Evolutionary conservation across 257 asterid genomes (phyloP), one percentile per base, ranked within the genome.

Genomic region (Ajuga chamaepitys): DNA sequence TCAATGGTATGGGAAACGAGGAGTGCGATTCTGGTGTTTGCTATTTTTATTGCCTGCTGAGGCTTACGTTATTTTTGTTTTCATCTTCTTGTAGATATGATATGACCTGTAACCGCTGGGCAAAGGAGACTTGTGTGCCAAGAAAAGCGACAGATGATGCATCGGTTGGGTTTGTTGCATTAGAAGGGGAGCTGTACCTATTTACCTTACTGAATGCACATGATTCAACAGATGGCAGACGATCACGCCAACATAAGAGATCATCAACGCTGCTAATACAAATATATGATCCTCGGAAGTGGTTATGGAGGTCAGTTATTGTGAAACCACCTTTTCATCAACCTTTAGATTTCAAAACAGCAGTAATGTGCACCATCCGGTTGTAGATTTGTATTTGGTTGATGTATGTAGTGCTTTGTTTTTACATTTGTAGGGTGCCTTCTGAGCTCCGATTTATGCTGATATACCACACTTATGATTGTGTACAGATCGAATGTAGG

Each of bases 131-230:
- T 16, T 79, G 76, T 52, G 68, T 89, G 41, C 97, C 98, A 0
- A 89, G 75, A 66, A 89, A 77, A 75, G 73, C 67, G 21, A 50
- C 80, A 1, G 81, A 81, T 66, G 82, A 84, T 37, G 55, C 84
- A 37, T 73, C 89, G 22, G 89, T 89, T 22, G 98, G 98, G 26
- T 89, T 89, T 68, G 85, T 82, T 62, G 86, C 88, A 0, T 59
- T 89, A 70, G 85, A 85, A 17, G 86, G 87, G 65, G 91, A 92
- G 78, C 85, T 92, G 55, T 83, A 89, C 76, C 72, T 92, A 38
- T 69, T 89, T 22, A 74, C 79, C 40, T 80, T 71, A 63, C 14
- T 81, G 58, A 81, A 24, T 44, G 81, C 74, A 56, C 52, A 44
- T 13, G 79, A 73, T 22, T 22, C 78, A 32, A 32, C 77, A 18